phyloP scores from a whole-genome alignment of 2,329 filamentous ascomycete genomes.

The Fonsecaea erecta region DNA sequence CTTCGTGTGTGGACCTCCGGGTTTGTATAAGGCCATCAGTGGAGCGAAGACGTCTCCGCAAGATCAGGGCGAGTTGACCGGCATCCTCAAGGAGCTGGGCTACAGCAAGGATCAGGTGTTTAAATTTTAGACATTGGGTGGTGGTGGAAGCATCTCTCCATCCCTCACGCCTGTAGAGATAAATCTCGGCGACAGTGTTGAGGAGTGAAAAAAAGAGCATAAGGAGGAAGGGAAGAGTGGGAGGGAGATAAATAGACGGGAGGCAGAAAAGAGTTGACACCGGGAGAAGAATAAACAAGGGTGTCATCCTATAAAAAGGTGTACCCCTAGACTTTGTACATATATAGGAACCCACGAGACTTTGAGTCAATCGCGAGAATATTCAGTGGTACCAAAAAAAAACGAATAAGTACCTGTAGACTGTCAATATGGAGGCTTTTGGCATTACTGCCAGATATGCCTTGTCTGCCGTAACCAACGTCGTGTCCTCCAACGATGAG shows the following conservation, averaged over 20 bases:
- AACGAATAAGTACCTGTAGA: background rate
- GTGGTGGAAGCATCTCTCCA: background rate
- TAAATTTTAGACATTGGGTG: slow-evolving; percentile 71
- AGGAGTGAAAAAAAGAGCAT: background rate
- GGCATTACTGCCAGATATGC: no score
- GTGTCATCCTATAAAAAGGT: background rate
- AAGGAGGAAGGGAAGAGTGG: background rate
- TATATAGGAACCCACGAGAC: background rate
- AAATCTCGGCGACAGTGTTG: background rate
- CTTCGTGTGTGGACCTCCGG: slow-evolving; percentile 93
- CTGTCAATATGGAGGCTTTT: no score
- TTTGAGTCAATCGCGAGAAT: no score
- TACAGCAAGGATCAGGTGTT: slow-evolving; percentile 89
- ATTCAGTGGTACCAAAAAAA: background rate
- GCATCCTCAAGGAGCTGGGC: slow-evolving; percentile 80
- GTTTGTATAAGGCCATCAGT: slow-evolving; percentile 89
- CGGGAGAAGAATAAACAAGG: background rate
- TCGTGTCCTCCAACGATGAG: no score
- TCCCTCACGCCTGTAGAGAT: background rate
- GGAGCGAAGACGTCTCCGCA: slow-evolving; percentile 88
- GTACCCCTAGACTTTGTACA: background rate
- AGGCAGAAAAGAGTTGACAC: background rate
- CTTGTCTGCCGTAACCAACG: no score
- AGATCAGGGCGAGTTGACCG: slow-evolving; percentile 89
- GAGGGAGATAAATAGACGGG: background rate